phyloP scores from a whole-genome alignment of 2,329 filamentous ascomycete species.

The Aspergillus cejpii region DNA sequence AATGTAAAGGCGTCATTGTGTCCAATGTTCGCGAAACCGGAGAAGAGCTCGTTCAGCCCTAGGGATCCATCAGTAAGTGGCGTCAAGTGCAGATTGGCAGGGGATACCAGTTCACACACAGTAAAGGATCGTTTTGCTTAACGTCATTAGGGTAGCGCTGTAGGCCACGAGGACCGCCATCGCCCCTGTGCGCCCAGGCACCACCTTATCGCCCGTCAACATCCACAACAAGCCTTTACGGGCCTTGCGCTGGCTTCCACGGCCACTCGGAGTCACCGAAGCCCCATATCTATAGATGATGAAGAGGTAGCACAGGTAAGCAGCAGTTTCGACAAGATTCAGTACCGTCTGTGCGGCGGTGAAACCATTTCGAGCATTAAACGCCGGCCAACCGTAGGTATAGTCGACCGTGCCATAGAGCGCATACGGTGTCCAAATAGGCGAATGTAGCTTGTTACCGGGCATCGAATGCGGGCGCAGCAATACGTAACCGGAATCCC shows the following conservation, averaged over 20 bases:
- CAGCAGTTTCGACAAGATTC: constrained; percentile 61
- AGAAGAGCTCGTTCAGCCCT: constrained; percentile 56
- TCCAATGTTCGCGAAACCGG: constrained; percentile 54
- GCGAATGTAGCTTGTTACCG: constrained; percentile 63
- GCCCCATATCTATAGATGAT: constrained; percentile 44
- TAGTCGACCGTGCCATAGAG: constrained; percentile 75
- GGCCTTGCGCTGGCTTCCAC: constrained; percentile 23
- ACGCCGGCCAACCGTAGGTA: constrained; percentile 72
- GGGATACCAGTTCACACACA: constrained; percentile 43
- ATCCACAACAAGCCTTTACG: constrained; percentile 38
- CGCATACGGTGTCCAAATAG: constrained; percentile 69
- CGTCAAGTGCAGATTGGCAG: not conserved
- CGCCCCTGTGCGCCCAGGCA: constrained; percentile 49
- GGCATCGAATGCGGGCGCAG: constrained; percentile 76
- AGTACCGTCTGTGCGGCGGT: constrained; percentile 65
- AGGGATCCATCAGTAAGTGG: not conserved
- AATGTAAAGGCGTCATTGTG: constrained; percentile 54
- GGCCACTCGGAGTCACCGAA: constrained; percentile 20
- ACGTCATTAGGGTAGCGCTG: constrained; percentile 55
- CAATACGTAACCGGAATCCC: constrained; percentile 76
- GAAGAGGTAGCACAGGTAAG: constrained; percentile 59
- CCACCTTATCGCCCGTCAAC: constrained; percentile 45
- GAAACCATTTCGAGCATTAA: constrained; percentile 63
- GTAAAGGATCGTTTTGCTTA: constrained; percentile 63
- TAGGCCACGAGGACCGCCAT: constrained; percentile 55